A percentile compares a stretch with the other conserved stretches of the same genome.
Conservation (phyloP, 768 basidiomycete genomes). For the Royoungia palumana region DNA sequence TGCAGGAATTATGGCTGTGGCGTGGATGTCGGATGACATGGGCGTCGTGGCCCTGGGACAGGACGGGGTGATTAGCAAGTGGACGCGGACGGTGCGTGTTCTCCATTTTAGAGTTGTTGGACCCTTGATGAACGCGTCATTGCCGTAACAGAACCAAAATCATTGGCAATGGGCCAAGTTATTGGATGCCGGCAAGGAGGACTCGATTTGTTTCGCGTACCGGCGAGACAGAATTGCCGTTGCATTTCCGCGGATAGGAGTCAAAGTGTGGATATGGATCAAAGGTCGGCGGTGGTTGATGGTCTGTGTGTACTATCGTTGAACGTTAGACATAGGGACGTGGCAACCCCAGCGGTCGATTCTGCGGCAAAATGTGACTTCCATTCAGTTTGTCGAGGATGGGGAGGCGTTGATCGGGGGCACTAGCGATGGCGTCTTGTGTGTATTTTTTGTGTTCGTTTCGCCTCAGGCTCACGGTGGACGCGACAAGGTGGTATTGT, state of each 20-base stretch:
- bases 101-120: neutral
- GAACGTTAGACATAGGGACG: constrained; percentile 38
- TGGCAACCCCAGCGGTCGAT: constrained; percentile 68
- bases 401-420: constrained; percentile 65
- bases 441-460: constrained; percentile 19
- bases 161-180: constrained; percentile 57
- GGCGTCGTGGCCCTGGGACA: constrained; percentile 55
- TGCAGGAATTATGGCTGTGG: constrained; percentile 44
- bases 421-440: constrained; percentile 69
- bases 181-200: constrained; percentile 48
- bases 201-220: constrained; percentile 52
- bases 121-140: neutral
- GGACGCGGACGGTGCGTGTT: constrained; percentile 51
- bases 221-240: constrained; percentile 57
- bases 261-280: constrained; percentile 62
- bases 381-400: constrained; percentile 59
- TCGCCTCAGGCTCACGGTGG: constrained; percentile 8
- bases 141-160: constrained; percentile 38
- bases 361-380: constrained; percentile 59
- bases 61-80: constrained; percentile 57
- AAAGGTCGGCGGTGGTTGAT: constrained; percentile 40
- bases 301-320: neutral
- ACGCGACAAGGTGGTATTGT: constrained; percentile 55
- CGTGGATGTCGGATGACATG: constrained; percentile 58
- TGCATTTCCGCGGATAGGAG: constrained; percentile 54